phyloP scores from a whole-genome alignment of 805 yeast genomes.

The Candida odintsovae region DNA sequence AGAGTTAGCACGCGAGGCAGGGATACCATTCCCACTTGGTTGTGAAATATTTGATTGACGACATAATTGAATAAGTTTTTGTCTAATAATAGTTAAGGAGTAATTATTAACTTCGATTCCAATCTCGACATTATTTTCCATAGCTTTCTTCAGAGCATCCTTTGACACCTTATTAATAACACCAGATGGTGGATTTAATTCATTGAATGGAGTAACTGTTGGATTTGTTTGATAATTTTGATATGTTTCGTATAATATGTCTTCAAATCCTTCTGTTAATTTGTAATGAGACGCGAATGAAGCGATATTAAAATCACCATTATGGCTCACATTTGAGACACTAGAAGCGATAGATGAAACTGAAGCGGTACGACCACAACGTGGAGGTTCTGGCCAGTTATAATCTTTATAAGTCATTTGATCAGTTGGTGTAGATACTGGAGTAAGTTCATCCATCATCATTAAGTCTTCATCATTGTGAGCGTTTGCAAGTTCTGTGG shows the following conservation, averaged over 20 bases:
- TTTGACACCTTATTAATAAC: constrained; percentile 55
- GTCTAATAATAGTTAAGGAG: constrained; percentile 33
- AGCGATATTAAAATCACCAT: constrained; percentile 20
- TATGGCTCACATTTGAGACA: constrained; percentile 19
- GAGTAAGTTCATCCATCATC: constrained; percentile 17
- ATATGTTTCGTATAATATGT: constrained; percentile 40
- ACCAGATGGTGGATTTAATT: constrained; percentile 62
- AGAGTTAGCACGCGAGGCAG: constrained; percentile 15
- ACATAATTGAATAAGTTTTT: constrained; percentile 27
- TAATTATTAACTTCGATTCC: constrained; percentile 34
- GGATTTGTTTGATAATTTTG: constrained; percentile 49
- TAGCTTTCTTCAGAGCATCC: constrained; percentile 38
- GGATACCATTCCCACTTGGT: constrained; percentile 1
- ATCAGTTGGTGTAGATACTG: constrained; percentile 23
- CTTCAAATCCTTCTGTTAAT: constrained; percentile 36
- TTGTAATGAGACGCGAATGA: constrained; percentile 23
- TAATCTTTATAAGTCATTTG: constrained; percentile 9
- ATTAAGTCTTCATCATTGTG: constrained; percentile 8
- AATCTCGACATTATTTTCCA: constrained; percentile 27
- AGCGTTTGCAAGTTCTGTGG: background rate
- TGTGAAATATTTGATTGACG: constrained; percentile 9
- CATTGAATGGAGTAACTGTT: constrained; percentile 62
- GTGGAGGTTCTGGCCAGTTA: constrained; percentile 17
- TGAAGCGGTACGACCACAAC: constrained; percentile 21
- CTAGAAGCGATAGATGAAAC: constrained; percentile 22